Base-by-base conservation (phyloP, 257 asterid genomes). In the Lithospermum erythrorhizon region DNA sequence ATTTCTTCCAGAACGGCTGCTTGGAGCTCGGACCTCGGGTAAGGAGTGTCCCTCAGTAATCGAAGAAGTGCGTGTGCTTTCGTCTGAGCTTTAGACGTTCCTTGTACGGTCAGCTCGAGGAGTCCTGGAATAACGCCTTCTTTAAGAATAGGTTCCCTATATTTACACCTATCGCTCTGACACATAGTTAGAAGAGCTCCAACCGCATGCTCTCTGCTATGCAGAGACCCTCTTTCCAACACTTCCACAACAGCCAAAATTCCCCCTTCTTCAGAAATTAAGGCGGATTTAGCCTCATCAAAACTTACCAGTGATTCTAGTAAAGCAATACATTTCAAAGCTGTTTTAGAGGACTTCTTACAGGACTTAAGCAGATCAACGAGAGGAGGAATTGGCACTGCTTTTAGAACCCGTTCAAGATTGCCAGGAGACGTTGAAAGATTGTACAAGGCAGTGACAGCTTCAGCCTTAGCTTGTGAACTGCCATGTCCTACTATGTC, bases 41-140 rank as follows among this genome's bases (percentile, higher is more conserved):
- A 88, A 62, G 95, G 98, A 24, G 74, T 65, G 21, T 89, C 89
- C 63, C 98, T 82, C 45, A 93, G 75, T 60, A 93, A 71, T 57
- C 82, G 67, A 73, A 93, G 56, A 9, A 93, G 94, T 56, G 64
- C 68, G 32, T 83, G 95, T 0, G 98, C 98, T 61, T 89, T 89
- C 0, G 84, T 62, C 65, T 79, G 93, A 14, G 96, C 78, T 54
- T 89, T 84, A 0, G 79, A 73, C 4, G 94, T 78, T 49, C 97
- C 97, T 69, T 93, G 94, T 65, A 93, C 97, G 0, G 98, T 89
- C 30, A 93, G 88, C 79, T 93, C 96, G 2, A 93, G 95, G 49
- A 93, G 95, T 13, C 98, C 98, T 0, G 98, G 98, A 62, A 91
- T 85, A 1, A 77, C 98, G 18, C 98, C 98, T 80, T 93, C 98